These are phyloP conservation scores for Alternaria sp. DNA, from an alignment of 2,329 filamentous ascomycete species.

Conservation along the genomic window DNA sequence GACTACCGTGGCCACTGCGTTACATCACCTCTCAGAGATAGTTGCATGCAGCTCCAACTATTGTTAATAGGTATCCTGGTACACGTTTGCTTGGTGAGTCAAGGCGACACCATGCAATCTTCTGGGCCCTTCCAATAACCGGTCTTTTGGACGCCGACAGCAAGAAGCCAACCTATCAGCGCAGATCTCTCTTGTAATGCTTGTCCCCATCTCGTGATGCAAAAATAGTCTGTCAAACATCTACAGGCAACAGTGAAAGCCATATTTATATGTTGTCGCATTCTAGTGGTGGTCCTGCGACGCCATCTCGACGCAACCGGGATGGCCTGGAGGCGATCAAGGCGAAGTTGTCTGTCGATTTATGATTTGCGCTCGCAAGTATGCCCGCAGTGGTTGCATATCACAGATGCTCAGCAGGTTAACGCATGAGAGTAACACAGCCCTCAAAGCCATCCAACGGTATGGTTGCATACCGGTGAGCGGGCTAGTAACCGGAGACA, in stretches of 20 bases:
- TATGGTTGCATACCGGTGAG: slow-evolving; percentile 42
- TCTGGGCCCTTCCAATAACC: slow-evolving; percentile 23
- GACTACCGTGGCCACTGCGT: slow-evolving; percentile 16
- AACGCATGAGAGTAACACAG: slow-evolving; percentile 36
- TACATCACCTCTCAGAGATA: slow-evolving; percentile 16
- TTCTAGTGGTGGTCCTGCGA: slow-evolving; percentile 21
- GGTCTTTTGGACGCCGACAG: slow-evolving; percentile 19
- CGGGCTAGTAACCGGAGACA: slow-evolving; percentile 17
- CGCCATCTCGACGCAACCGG: slow-evolving; percentile 2
- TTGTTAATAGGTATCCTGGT: slow-evolving; percentile 24
- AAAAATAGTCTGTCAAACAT: slow-evolving; percentile 40
- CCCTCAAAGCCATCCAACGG: slow-evolving; percentile 23
- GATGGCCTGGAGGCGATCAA: background rate
- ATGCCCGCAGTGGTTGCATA: slow-evolving; percentile 31
- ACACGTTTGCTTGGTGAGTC: slow-evolving; percentile 13
- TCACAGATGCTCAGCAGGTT: slow-evolving; percentile 27
- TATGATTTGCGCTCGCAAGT: slow-evolving; percentile 25
- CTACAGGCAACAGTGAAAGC: slow-evolving; percentile 20
- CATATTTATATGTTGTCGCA: slow-evolving; percentile 30
- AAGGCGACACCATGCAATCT: slow-evolving; percentile 22
- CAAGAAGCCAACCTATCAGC: slow-evolving; percentile 23
- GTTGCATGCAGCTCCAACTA: slow-evolving; percentile 29
- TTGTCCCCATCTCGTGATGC: slow-evolving; percentile 32
- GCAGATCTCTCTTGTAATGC: slow-evolving; percentile 33
- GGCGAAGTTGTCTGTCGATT: background rate